Evolutionary conservation across 2,329 filamentous ascomycete genomes (phyloP).

Genomic region (Sporothrix brasiliensis): DNA sequence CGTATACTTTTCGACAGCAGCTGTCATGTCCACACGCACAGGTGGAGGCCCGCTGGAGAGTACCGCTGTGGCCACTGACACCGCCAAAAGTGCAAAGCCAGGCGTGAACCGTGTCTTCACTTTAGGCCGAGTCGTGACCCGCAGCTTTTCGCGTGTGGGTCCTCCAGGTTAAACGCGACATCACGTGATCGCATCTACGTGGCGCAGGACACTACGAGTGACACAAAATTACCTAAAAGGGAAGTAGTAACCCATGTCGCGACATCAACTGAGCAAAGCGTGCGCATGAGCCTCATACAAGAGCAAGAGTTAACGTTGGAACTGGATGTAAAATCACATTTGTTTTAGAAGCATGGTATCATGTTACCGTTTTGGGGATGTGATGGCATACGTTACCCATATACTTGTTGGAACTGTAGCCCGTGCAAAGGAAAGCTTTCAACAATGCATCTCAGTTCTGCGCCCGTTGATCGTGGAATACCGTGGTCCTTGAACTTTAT

Average conservation of each 20-base stretch:
- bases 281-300: neutral
- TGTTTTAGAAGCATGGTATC: no score
- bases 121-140: neutral
- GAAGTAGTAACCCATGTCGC: neutral
- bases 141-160: conserved; percentile 26
- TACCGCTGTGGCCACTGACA: neutral
- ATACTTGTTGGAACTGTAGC: no score
- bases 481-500: no score
- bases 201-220: neutral
- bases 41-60: neutral
- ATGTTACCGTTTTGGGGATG: no score
- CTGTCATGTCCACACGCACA: neutral
- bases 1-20: neutral
- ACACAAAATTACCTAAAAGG: conserved; percentile 20
- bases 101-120: neutral
- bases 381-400: no score
- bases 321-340: no score
- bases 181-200: conserved; percentile 20
- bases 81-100: no score
- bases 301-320: neutral
- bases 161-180: conserved; percentile 27
- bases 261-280: neutral
- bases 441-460: no score
- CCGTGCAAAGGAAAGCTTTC: no score
- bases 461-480: no score